A percentile compares a stretch with the other conserved stretches of the same genome.
These are phyloP conservation scores for Casuarina equisetifolia DNA, from an alignment of 306 rosid species.

Conservation along the genomic window DNA sequence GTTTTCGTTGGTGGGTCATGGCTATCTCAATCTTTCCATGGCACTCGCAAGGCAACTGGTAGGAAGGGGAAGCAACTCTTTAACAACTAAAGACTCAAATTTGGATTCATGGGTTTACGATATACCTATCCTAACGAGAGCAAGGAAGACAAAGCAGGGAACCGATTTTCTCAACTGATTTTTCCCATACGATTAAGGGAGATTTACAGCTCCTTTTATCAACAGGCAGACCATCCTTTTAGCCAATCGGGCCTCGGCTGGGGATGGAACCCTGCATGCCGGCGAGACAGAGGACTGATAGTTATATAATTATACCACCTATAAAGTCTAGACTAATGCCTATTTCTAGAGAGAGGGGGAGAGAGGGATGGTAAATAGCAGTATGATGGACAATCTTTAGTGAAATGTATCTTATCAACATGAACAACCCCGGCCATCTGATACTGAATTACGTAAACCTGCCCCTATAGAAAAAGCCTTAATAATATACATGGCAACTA, in stretches of 20 bases:
- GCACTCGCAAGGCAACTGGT: neutral
- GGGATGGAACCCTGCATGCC: no score
- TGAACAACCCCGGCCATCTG: constrained; percentile 1
- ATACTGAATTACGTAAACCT: constrained; percentile 10
- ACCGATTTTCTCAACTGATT: no score
- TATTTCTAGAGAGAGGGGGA: no score
- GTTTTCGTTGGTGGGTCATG: neutral
- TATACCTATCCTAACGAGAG: no score
- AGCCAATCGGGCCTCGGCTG: no score
- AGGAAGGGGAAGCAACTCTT: neutral
- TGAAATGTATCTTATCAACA: neutral
- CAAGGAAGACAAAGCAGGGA: no score
- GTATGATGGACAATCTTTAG: neutral
- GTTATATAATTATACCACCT: neutral
- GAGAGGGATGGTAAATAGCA: neutral
- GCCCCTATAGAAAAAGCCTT: constrained; percentile 17
- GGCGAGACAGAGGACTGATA: neutral
- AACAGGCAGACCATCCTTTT: no score
- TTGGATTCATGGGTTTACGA: no score
- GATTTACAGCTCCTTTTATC: no score
- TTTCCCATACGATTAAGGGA: no score
- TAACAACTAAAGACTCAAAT: neutral
- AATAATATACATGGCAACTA: constrained; percentile 45
- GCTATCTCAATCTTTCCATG: neutral
- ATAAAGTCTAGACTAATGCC: neutral